A percentile compares a stretch with the other conserved stretches of the same genome.
Conservation (phyloP, 2,329 filamentous ascomycete species). For the Cladosporium sp. region DNA sequence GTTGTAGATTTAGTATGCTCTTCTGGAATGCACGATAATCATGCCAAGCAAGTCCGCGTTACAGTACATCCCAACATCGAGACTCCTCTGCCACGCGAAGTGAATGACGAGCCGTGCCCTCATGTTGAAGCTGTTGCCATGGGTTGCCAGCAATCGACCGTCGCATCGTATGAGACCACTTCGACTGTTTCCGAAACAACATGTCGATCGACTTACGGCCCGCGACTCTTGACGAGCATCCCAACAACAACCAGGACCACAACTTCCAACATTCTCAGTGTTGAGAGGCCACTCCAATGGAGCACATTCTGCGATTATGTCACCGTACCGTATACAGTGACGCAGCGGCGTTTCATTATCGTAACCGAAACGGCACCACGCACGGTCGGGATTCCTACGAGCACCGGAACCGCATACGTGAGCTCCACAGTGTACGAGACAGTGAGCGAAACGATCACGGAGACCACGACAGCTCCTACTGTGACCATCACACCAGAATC, state of each 20-base stretch:
- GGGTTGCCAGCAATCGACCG: neutral
- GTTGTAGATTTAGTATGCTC: slow-evolving; percentile 21
- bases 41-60: neutral
- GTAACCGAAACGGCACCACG: neutral
- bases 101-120: neutral
- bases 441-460: neutral
- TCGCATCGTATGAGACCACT: neutral
- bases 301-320: neutral
- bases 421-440: neutral
- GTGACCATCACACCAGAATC: neutral
- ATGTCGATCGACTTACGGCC: neutral
- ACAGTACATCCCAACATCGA: neutral
- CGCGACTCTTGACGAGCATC: neutral
- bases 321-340: neutral
- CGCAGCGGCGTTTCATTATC: neutral
- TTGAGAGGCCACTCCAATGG: neutral
- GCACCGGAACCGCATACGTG: neutral
- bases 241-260: neutral
- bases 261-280: neutral
- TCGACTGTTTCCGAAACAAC: neutral
- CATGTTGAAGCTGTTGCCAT: neutral
- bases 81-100: neutral
- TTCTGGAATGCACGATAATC: neutral
- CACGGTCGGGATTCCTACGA: neutral
- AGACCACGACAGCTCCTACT: neutral